Percentiles rank a stretch among this genome's conserved stretches.
These are phyloP conservation scores for Cyclotella cryptica DNA, from an alignment of 108 stramenopile genomes.

Conservation along the genomic window DNA sequence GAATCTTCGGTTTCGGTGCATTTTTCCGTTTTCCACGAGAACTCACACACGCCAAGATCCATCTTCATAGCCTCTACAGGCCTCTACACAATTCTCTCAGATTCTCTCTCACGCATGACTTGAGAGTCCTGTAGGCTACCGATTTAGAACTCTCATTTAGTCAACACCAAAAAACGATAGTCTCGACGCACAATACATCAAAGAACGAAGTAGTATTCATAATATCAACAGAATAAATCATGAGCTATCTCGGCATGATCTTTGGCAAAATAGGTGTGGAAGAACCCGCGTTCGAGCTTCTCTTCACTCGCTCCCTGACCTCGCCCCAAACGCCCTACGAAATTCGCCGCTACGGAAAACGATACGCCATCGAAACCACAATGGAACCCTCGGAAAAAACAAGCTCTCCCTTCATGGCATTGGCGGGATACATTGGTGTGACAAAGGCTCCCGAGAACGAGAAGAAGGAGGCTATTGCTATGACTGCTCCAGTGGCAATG, in stretches of 20 bases:
- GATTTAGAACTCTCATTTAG: too few relatives aligned
- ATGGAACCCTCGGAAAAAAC: not conserved
- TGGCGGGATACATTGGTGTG: conserved; percentile 52
- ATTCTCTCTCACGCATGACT: too few relatives aligned
- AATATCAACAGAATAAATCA: conserved; percentile 7
- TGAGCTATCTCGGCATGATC: conserved; percentile 35
- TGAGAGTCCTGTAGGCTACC: too few relatives aligned
- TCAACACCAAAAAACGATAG: too few relatives aligned
- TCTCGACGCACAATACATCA: too few relatives aligned
- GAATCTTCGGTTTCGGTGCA: too few relatives aligned
- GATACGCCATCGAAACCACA: conserved; percentile 36
- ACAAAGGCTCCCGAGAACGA: conserved; percentile 35
- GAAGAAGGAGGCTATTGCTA: conserved; percentile 29
- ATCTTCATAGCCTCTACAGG: too few relatives aligned
- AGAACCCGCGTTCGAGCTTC: conserved; percentile 40
- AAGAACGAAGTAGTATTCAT: not conserved
- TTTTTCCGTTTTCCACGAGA: too few relatives aligned
- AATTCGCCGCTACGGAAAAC: conserved; percentile 32
- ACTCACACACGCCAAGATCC: too few relatives aligned
- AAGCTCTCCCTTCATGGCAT: conserved; percentile 22
- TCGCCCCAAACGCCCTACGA: conserved; percentile 28
- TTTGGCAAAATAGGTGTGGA: conserved; percentile 37
- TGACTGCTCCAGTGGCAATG: conserved; percentile 48
- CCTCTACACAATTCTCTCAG: too few relatives aligned
- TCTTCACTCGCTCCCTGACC: conserved; percentile 12